Evolutionary conservation across 305 asterid species (phyloP).

Genomic region (Fraxinus xanthoxyloides): DNA sequence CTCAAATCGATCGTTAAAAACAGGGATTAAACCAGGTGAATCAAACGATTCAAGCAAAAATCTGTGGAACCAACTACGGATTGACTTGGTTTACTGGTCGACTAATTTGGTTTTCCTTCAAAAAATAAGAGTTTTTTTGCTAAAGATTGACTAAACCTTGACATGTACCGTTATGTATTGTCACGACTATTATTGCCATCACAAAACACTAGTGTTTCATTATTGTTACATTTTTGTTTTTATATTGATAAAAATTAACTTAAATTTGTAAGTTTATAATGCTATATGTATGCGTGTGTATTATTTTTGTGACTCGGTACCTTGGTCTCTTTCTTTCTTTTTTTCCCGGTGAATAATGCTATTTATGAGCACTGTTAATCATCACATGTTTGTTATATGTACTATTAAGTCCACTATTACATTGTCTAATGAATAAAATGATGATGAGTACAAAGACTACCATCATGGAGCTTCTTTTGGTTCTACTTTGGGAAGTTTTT

Average conservation of each 20-base stretch:
- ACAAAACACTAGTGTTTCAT: neutral
- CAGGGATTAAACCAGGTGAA: neutral
- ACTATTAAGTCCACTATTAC: no score
- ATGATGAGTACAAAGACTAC: no score
- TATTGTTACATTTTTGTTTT: neutral
- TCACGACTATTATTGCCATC: neutral
- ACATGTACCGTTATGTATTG: neutral
- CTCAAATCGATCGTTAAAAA: neutral
- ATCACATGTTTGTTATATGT: neutral
- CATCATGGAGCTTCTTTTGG: no score
- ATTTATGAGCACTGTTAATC: neutral
- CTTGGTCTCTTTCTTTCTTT: neutral
- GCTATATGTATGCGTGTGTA: neutral
- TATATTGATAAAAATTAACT: neutral
- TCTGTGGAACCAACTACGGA: neutral
- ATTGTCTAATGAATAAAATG: no score
- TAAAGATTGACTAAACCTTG: neutral
- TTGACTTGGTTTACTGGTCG: neutral
- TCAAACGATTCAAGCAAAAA: no score
- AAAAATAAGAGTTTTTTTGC: neutral
- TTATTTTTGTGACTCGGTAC: neutral
- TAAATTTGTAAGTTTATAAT: neutral
- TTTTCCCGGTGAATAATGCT: neutral
- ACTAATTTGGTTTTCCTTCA: neutral
- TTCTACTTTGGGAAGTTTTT: no score